Conservation (phyloP, 352 stramenopile genomes). For the Phytophthora uliginosa region DNA sequence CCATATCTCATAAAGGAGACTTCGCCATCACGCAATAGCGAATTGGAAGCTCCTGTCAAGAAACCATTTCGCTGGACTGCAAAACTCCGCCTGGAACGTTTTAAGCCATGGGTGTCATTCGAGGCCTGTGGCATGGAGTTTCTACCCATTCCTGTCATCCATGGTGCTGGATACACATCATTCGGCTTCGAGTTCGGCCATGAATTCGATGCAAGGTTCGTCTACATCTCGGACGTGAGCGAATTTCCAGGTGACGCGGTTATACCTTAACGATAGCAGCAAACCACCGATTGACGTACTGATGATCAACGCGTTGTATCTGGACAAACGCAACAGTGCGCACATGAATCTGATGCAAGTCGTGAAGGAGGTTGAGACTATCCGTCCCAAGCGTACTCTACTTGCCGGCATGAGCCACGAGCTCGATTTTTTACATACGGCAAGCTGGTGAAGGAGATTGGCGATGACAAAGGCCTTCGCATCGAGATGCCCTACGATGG, state of each 20-base stretch:
- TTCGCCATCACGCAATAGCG: not conserved
- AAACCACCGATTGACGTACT: constrained; percentile 68
- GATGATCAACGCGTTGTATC: constrained; percentile 76
- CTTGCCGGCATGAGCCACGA: constrained; percentile 86
- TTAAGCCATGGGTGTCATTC: constrained; percentile 58
- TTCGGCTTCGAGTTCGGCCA: constrained; percentile 75
- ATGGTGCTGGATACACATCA: constrained; percentile 75
- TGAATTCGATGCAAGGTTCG: constrained; percentile 62
- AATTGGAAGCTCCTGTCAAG: constrained; percentile 11
- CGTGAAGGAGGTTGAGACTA: constrained; percentile 53
- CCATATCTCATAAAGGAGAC: constrained; percentile 63
- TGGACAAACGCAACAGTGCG: constrained; percentile 65
- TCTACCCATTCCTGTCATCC: constrained; percentile 70
- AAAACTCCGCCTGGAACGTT: constrained; percentile 61
- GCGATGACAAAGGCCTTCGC: constrained; percentile 49
- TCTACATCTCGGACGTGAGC: constrained; percentile 88
- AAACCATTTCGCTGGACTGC: constrained; percentile 66
- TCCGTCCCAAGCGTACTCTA: constrained; percentile 67
- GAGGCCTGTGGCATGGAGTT: constrained; percentile 39
- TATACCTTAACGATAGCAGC: constrained; percentile 53
- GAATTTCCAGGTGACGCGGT: constrained; percentile 55
- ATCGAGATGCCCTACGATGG: constrained; percentile 84
- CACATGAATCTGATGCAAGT: constrained; percentile 82
- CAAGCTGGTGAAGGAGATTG: constrained; percentile 43
- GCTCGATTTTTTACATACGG: constrained; percentile 65